These are phyloP conservation scores for Solanum virginianum DNA, from an alignment of 257 asterid genomes.

Conservation along the genomic window DNA sequence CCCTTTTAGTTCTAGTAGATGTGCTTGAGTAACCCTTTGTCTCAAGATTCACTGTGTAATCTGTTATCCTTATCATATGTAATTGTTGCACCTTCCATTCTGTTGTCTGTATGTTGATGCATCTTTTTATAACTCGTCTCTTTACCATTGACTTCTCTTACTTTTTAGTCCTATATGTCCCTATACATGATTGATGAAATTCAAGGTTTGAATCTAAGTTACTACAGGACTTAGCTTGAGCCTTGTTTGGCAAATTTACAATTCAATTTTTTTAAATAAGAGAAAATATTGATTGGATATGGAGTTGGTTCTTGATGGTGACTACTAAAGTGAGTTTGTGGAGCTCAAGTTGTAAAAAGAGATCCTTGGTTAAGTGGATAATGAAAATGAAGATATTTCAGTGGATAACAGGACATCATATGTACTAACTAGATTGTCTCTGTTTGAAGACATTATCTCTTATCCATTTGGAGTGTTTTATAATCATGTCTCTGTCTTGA, in stretches of 20 bases:
- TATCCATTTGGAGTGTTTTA: neutral
- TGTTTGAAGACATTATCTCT: neutral
- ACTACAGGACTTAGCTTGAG: neutral
- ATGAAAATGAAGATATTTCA: neutral
- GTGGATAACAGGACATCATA: neutral
- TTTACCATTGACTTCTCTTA: neutral
- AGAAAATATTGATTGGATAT: neutral
- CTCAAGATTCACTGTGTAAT: neutral
- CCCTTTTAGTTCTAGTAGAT: conserved; percentile 4
- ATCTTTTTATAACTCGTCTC: neutral
- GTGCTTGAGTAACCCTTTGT: conserved; percentile 7
- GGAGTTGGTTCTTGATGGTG: neutral
- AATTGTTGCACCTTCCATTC: neutral
- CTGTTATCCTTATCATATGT: neutral
- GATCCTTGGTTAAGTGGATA: neutral
- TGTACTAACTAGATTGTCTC: neutral
- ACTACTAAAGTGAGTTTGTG: neutral
- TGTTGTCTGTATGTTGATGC: neutral
- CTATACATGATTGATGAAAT: neutral
- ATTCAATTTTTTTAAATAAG: neutral
- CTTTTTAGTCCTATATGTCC: neutral
- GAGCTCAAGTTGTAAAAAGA: neutral
- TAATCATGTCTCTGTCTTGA: neutral
- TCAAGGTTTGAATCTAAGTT: neutral
- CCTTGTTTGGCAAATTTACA: neutral